Conservation (phyloP, 73 alveolate genomes). For the Paramecium sonneborni region DNA sequence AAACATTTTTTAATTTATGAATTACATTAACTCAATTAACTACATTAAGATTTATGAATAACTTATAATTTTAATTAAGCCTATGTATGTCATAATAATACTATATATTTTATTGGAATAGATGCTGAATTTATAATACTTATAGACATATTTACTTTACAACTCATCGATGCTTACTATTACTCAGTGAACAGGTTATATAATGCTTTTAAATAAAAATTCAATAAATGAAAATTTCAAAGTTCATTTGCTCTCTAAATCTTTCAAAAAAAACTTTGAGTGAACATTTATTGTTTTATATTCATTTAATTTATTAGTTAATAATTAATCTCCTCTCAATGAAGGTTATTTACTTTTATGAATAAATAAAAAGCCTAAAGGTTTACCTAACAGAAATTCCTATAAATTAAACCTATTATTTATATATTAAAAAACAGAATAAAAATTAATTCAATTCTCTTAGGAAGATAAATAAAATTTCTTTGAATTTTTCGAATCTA, state of each 20-base stretch:
- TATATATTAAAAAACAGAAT: not conserved
- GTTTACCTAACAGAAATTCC: not conserved
- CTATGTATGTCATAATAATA: slow-evolving; percentile 35
- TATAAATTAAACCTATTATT: slow-evolving; percentile 14
- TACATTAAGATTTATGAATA: not conserved
- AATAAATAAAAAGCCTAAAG: not conserved
- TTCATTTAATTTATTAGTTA: slow-evolving; percentile 12
- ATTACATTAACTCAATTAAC: not conserved
- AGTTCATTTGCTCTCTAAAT: slow-evolving; percentile 30
- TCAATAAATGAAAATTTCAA: not conserved
- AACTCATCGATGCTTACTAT: not conserved
- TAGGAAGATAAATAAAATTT: slow-evolving; percentile 4
- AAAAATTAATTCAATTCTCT: not conserved
- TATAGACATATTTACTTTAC: not conserved
- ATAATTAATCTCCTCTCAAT: slow-evolving; percentile 34
- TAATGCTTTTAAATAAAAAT: slow-evolving; percentile 2
- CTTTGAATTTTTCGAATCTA: not conserved
- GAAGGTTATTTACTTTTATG: slow-evolving; percentile 41
- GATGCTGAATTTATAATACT: slow-evolving; percentile 2
- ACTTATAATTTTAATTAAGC: not conserved
- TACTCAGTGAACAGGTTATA: not conserved
- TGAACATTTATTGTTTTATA: not conserved
- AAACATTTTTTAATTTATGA: no score
- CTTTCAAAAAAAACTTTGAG: not conserved
- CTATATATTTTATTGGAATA: slow-evolving; percentile 15